Base-by-base conservation (phyloP, 352 stramenopile genomes). In the Pythium volutum region DNA sequence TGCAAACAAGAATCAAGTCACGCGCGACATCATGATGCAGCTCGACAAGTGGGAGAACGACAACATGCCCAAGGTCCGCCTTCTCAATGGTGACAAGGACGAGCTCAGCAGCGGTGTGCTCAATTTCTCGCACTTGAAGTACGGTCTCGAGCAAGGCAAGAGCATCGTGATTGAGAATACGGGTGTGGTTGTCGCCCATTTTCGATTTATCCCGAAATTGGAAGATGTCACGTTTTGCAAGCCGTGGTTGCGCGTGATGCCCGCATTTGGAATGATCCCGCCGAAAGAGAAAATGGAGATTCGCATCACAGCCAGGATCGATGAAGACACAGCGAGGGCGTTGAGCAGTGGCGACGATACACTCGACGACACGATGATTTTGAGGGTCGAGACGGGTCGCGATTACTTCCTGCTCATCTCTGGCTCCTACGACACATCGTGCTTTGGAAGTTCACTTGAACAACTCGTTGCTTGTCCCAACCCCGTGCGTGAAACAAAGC, bases 21-120 rank as follows among this genome's bases (percentile, higher is more conserved):
- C 96, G 31, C 77, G 87, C 10, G 89, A 99, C 36, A 96, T 99
- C 14, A 94, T 98, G 75, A 86, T 91, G 68, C 73, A 97, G 55
- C 67, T 99, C 16, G 90, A 98, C 75, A 96, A 96, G 39, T 98
- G 88, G 80, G 96, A 99, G 66, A 99, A 99, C 64, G 88, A 97
- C 36, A 95, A 97, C 26, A 90, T 97, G 66, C 96, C 96, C 7
- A 96, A 97, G 58, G 84, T 99, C 4, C 81, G 74, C 20, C 66
- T 99, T 15, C 49, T 89, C 12, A 74, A 87, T 31, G 69, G 64
- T 14, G 76, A 87, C 29, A 59, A 69, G 3, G 20, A 61, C 9
- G 64, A 71, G 18, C 38, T 73, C 2, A 89, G 77, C 56, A 87
- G 67, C 22, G 77, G 77, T n/a, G 73, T 92, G 1, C 66, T 95